phyloP scores from a whole-genome alignment of 2,329 filamentous ascomycete genomes.

The Fusarium sambucinum region DNA sequence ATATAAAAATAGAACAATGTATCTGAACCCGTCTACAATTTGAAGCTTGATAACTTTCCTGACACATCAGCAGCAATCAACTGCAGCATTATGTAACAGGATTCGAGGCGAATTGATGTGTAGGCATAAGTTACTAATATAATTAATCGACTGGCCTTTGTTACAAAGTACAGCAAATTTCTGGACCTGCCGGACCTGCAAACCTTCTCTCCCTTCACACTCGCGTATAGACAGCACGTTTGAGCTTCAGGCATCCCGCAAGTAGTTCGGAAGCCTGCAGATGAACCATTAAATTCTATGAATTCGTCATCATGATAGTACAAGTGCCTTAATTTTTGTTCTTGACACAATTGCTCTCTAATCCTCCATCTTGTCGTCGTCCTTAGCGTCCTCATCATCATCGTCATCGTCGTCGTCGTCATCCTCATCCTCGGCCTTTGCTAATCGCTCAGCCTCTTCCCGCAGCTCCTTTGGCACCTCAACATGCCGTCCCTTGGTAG shows the following conservation, averaged over 20 bases:
- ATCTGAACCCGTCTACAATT: background rate
- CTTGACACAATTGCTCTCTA: slow-evolving; percentile 57
- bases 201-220: slow-evolving; percentile 35
- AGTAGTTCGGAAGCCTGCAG: slow-evolving; percentile 39
- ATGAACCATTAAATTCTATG: slow-evolving; percentile 53
- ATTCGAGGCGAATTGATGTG: background rate
- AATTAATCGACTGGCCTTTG: background rate
- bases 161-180: background rate
- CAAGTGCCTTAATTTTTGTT: slow-evolving; percentile 47
- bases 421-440: slow-evolving; percentile 90
- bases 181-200: background rate
- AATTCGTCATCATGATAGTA: slow-evolving; percentile 54
- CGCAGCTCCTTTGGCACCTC: slow-evolving; percentile 91
- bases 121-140: background rate
- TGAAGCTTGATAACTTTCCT: background rate
- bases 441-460: slow-evolving; percentile 92
- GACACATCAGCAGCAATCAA: background rate
- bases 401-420: slow-evolving; percentile 78
- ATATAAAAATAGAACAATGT: background rate
- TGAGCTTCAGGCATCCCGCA: slow-evolving; percentile 10
- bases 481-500: slow-evolving; percentile 91
- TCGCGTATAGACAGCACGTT: slow-evolving; percentile 29
- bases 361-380: slow-evolving; percentile 89
- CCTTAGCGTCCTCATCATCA: slow-evolving; percentile 69
- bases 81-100: too few relatives aligned